Evolutionary conservation across 208 protist genomes (phyloP).

Genomic region (Acanthamoeba royreba): DNA sequence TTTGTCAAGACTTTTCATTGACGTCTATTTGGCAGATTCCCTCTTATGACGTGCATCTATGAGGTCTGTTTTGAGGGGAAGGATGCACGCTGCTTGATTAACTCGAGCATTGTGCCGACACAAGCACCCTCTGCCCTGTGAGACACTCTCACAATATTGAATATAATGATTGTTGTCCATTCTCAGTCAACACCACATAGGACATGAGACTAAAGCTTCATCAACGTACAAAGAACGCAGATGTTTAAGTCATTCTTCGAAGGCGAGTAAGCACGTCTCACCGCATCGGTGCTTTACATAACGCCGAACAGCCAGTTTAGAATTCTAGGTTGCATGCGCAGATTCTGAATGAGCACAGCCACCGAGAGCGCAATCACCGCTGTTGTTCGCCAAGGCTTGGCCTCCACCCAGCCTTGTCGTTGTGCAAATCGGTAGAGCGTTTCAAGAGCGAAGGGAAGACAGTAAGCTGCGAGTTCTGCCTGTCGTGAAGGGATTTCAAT

Average conservation of each 20-base stretch:
- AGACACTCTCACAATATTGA: no score
- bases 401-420: neutral
- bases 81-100: neutral
- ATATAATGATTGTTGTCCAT: no score
- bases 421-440: slow-evolving; percentile 4
- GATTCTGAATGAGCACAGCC: neutral
- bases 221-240: no score
- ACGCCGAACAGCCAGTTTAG: neutral
- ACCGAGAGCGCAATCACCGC: neutral
- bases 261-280: no score
- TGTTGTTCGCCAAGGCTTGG: neutral
- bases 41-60: neutral
- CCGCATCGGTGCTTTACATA: neutral
- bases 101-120: neutral
- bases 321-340: neutral
- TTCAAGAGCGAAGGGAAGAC: slow-evolving; percentile 5
- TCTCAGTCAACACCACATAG: no score
- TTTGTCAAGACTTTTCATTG: neutral
- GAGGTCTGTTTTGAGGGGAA: neutral
- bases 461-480: slow-evolving; percentile 11
- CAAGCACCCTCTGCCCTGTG: neutral
- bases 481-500: neutral
- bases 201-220: no score
- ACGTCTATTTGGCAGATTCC: neutral
- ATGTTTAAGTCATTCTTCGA: no score